A percentile compares a stretch with the other conserved stretches of the same genome.
Evolutionary conservation across 2,329 filamentous ascomycete genomes (phyloP).

Genomic region (Xylaria sp.): DNA sequence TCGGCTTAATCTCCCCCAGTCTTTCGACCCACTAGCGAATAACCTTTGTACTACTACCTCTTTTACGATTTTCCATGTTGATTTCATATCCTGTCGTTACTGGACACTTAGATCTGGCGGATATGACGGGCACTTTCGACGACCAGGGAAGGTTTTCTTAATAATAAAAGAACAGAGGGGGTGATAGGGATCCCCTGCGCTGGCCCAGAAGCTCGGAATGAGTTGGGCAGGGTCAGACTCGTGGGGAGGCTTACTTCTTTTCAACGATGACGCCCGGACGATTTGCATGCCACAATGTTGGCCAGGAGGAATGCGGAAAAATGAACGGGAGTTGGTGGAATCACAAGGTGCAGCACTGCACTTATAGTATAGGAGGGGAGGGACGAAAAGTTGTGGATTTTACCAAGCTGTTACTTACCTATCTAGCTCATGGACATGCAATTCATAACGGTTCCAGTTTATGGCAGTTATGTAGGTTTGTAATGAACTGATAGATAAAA

Average conservation of each 20-base stretch:
- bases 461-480: neutral
- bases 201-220: constrained; percentile 34
- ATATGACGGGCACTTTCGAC: constrained; percentile 31
- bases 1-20: constrained; percentile 3
- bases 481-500: constrained; percentile 23
- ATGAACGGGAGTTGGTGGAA: constrained; percentile 40
- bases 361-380: constrained; percentile 29
- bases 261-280: constrained; percentile 28
- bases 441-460: constrained; percentile 11
- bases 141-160: constrained; percentile 35
- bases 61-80: constrained; percentile 40
- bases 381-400: constrained; percentile 29
- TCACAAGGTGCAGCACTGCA: constrained; percentile 24
- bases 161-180: constrained; percentile 37
- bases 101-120: constrained; percentile 33
- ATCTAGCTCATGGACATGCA: constrained; percentile 4
- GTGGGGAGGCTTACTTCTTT: constrained; percentile 27
- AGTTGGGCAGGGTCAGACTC: constrained; percentile 14
- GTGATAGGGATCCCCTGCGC: constrained; percentile 29
- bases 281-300: constrained; percentile 26
- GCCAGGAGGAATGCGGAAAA: constrained; percentile 38
- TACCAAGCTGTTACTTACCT: constrained; percentile 1
- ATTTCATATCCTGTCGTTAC: constrained; percentile 32
- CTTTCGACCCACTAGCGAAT: constrained; percentile 25
- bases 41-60: constrained; percentile 43